Base-by-base conservation (phyloP, 225 moss, liverwort and hornwort genomes). In the Pseudoscleropodium purum region DNA sequence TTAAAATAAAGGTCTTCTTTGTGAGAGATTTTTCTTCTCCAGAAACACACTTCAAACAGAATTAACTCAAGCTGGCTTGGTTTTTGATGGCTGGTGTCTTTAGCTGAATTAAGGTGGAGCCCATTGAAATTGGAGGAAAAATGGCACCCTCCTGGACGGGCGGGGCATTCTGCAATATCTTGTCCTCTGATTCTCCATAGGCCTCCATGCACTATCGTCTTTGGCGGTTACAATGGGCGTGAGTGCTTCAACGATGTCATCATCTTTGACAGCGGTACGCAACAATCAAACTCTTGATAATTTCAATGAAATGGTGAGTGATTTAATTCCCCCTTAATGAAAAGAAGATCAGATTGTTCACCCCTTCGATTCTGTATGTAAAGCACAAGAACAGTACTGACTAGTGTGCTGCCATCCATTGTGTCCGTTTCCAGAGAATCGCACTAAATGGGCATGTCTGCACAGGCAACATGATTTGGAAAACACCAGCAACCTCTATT, bases 201-300 rank as follows among this genome's bases (percentile, higher is more conserved):
- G 43, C 74, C 88, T 70, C 91, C 94, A 69, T 92, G 85, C 84
- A 88, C 93, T 75, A 69, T 96, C 21, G 62, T 95, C 77, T 97
- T 97, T 90, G 99, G 99, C 54, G 99, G 99, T 63, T 99, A 96
- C 86, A 94, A 99, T 85, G 99, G 99, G 75, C 90, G 91, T 64
- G 88, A 94, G 63, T 97, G 90, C 91, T 97, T 95, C 88, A 96
- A 95, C 87, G 94, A 97, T 78, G 91, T 99, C 61, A 68, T 95
- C 83, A 86, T 97, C 90, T 96, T 97, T 89, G 95, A 97, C 69
- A 95, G 90, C 91, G 94, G 99, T 99, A 93, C 61, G 90, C 61
- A 75, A 78, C 39, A 66, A 77, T 75, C 65, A 72, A 86, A 39
- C 37, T 88, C 67, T 19, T 83, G 52, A 79, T 27, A 85, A 70